These are phyloP conservation scores for Ceriops zippeliana DNA, from an alignment of 345 rosid species.

Conservation along the genomic window DNA sequence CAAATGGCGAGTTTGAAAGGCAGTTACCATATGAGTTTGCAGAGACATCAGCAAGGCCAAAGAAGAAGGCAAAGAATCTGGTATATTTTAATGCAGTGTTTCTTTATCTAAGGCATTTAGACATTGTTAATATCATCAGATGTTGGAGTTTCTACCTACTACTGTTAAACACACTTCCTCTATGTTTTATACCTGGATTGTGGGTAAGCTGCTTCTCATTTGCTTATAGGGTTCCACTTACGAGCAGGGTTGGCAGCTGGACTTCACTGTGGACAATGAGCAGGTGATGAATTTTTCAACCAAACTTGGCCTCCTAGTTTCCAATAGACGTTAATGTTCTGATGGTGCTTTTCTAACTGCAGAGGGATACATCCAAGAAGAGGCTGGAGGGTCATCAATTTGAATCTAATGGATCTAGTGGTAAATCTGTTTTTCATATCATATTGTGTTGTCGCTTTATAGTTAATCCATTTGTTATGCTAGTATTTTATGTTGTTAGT, in stretches of 20 bases:
- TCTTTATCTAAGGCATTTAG: neutral
- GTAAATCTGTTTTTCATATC: constrained; percentile 33
- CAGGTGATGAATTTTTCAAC: constrained; percentile 47
- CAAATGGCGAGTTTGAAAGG: constrained; percentile 65
- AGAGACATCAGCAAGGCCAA: constrained; percentile 72
- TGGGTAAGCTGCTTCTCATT: constrained; percentile 22
- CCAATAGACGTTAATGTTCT: neutral
- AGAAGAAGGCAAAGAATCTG: constrained; percentile 66
- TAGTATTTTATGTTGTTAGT: constrained; percentile 9
- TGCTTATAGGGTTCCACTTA: constrained; percentile 68
- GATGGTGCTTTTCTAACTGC: constrained; percentile 28
- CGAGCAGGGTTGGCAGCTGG: constrained; percentile 79
- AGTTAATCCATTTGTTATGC: constrained; percentile 3
- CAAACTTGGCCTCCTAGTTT: neutral
- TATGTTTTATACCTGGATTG: constrained; percentile 14
- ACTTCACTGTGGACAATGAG: constrained; percentile 56
- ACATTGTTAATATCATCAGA: constrained; percentile 23
- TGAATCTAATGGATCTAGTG: constrained; percentile 71
- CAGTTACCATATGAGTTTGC: constrained; percentile 65
- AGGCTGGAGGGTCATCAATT: constrained; percentile 65
- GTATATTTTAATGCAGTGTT: constrained; percentile 27
- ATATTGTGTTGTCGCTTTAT: constrained; percentile 8
- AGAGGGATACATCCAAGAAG: constrained; percentile 77
- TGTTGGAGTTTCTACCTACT: constrained; percentile 3
- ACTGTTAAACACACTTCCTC: neutral